Conservation (phyloP, 805 yeast genomes). For the Saccharomycopsis sp. region DNA sequence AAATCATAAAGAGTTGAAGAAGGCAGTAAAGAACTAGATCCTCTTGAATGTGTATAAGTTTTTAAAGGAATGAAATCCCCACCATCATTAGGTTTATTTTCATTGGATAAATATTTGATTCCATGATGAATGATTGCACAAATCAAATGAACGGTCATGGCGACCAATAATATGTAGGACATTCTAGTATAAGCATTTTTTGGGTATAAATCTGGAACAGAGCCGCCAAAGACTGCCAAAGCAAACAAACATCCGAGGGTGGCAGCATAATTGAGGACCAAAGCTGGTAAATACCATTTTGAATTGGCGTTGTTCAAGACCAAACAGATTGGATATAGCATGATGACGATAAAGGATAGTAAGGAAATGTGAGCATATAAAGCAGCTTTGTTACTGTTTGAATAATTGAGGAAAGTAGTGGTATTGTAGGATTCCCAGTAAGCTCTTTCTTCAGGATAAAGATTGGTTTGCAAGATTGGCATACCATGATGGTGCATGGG, state of each 20-base stretch:
- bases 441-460: constrained; percentile 59
- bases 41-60: constrained; percentile 19
- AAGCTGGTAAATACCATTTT: constrained; percentile 45
- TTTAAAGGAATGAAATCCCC: constrained; percentile 23
- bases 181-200: constrained; percentile 61
- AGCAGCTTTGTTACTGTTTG: constrained; percentile 37
- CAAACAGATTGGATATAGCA: constrained; percentile 59
- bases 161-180: constrained; percentile 47
- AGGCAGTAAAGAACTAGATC: constrained; percentile 12
- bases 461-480: constrained; percentile 57
- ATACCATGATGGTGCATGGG: constrained; percentile 49
- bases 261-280: constrained; percentile 39
- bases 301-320: constrained; percentile 52
- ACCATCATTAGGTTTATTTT: neutral
- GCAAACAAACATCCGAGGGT: constrained; percentile 41
- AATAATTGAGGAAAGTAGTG: constrained; percentile 57
- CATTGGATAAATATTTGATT: constrained; percentile 25
- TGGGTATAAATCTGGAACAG: constrained; percentile 64
- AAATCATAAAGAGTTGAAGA: constrained; percentile 19
- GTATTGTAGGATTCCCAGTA: constrained; percentile 78
- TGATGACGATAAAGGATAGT: constrained; percentile 33
- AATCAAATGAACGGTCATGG: constrained; percentile 42
- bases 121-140: constrained; percentile 42
- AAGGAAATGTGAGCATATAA: constrained; percentile 45
- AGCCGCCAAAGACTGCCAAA: constrained; percentile 44